Conservation (phyloP, 805 yeast genomes). For the Saccharomycopsis sp. region DNA sequence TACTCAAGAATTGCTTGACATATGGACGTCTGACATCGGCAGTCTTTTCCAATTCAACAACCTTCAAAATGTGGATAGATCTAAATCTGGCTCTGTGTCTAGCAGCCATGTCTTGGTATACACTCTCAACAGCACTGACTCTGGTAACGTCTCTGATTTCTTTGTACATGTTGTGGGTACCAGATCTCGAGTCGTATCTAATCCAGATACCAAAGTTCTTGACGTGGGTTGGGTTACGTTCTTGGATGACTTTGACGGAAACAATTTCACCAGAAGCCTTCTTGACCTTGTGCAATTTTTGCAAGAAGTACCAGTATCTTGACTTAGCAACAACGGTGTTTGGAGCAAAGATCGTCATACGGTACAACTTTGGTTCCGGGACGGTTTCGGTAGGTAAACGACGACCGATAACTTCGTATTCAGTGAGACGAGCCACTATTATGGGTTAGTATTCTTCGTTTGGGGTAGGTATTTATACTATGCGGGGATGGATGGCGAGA, state of each 20-base stretch:
- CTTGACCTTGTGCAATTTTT: slow-evolving; percentile 98
- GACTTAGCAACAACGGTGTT: slow-evolving; percentile 99
- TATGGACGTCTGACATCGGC: slow-evolving; percentile 99
- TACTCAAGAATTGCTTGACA: slow-evolving; percentile 92
- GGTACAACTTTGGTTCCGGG: slow-evolving; percentile 99
- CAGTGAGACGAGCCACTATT: slow-evolving; percentile 91
- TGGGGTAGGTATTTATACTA: not conserved
- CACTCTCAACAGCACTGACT: slow-evolving; percentile 96
- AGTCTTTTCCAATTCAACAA: slow-evolving; percentile 96
- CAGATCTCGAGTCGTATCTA: slow-evolving; percentile 99
- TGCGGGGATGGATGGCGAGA: not conserved
- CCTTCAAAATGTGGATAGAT: slow-evolving; percentile 98
- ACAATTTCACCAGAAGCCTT: slow-evolving; percentile 99
- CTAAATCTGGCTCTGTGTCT: slow-evolving; percentile 99
- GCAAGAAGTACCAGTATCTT: slow-evolving; percentile 99
- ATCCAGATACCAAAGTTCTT: slow-evolving; percentile 99
- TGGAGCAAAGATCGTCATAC: slow-evolving; percentile 99
- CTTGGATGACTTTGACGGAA: slow-evolving; percentile 83
- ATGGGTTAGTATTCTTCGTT: not conserved
- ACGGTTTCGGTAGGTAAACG: slow-evolving; percentile 98
- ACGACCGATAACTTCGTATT: slow-evolving; percentile 99
- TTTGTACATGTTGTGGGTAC: slow-evolving; percentile 99
- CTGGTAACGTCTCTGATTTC: slow-evolving; percentile 99
- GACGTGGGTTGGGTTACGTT: slow-evolving; percentile 97
- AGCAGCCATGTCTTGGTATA: slow-evolving; percentile 99